Percentiles rank a stretch among this genome's conserved stretches.
Evolutionary conservation across 2,329 filamentous ascomycete species (phyloP).

Genomic region (Alternaria conjuncta): DNA sequence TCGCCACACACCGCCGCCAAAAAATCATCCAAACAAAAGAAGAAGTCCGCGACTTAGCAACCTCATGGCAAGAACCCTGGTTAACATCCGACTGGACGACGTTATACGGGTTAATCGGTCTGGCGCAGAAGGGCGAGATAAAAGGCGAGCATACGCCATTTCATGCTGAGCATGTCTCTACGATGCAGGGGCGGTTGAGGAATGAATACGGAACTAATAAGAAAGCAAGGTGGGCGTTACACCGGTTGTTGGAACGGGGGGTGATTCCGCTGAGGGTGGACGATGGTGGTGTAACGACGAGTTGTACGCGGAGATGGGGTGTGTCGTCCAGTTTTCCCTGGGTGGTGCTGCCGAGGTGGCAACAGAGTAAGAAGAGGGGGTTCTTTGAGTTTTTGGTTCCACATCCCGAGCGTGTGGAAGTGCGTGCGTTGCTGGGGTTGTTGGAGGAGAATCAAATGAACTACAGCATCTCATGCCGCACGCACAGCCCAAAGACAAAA

Average conservation of each 20-base stretch:
- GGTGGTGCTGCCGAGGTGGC: not conserved
- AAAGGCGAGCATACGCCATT: not conserved
- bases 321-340: not conserved
- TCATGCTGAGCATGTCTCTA: not conserved
- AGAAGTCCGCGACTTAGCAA: not conserved
- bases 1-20: not conserved
- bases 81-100: not conserved
- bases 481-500: not conserved
- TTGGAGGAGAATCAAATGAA: not conserved
- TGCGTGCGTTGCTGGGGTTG: fast-evolving
- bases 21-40: not conserved
- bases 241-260: not conserved
- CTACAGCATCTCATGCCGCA: not conserved
- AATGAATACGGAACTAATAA: not conserved
- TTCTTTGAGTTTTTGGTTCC: conserved; percentile 27
- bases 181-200: not conserved
- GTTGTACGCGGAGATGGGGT: not conserved
- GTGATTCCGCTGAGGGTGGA: not conserved
- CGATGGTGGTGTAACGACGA: not conserved
- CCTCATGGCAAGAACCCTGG: not conserved
- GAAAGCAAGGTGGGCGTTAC: not conserved
- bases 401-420: not conserved
- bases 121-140: not conserved
- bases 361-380: conserved; percentile 14
- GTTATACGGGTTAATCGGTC: not conserved